phyloP scores from a whole-genome alignment of 768 basidiomycete genomes.

The Clitopilus hobsonii region DNA sequence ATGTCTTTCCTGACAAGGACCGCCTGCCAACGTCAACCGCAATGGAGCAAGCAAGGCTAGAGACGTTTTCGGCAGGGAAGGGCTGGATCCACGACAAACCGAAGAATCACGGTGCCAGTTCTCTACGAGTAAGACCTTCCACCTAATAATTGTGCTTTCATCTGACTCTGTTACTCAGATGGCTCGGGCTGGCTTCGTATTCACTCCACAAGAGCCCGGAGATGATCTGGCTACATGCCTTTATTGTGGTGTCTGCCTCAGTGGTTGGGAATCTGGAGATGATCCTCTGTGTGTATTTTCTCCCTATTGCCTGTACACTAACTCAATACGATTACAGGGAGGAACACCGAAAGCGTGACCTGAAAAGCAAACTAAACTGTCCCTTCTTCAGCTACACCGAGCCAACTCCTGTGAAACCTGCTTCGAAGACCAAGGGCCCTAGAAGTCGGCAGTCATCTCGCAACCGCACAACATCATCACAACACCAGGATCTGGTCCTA shows the following conservation, averaged over 20 bases:
- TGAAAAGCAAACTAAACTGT: conserved; percentile 39
- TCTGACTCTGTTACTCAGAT: conserved; percentile 47
- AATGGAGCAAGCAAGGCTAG: conserved; percentile 70
- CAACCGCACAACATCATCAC: conserved; percentile 35
- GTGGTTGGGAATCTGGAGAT: conserved; percentile 85
- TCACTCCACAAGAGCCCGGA: conserved; percentile 57
- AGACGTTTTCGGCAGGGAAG: conserved; percentile 51
- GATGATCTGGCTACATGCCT: conserved; percentile 85
- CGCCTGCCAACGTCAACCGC: conserved; percentile 62
- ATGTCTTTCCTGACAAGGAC: conserved; percentile 48
- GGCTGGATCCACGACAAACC: conserved; percentile 68
- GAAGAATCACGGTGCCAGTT: conserved; percentile 63
- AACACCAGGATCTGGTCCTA: conserved; percentile 4
- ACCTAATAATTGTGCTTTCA: background rate
- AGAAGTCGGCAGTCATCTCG: conserved; percentile 30
- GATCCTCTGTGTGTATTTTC: conserved; percentile 70
- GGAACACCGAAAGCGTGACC: conserved; percentile 68
- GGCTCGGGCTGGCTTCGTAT: conserved; percentile 86
- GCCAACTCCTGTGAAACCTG: conserved; percentile 15
- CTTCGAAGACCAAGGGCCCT: conserved; percentile 24
- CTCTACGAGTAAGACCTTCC: conserved; percentile 49
- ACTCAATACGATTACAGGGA: conserved; percentile 40
- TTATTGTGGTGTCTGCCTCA: conserved; percentile 75
- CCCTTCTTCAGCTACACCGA: conserved; percentile 32
- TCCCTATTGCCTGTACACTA: conserved; percentile 3